Base-by-base conservation (phyloP, 805 yeast genomes). In the Jamesozyma gamospora region DNA sequence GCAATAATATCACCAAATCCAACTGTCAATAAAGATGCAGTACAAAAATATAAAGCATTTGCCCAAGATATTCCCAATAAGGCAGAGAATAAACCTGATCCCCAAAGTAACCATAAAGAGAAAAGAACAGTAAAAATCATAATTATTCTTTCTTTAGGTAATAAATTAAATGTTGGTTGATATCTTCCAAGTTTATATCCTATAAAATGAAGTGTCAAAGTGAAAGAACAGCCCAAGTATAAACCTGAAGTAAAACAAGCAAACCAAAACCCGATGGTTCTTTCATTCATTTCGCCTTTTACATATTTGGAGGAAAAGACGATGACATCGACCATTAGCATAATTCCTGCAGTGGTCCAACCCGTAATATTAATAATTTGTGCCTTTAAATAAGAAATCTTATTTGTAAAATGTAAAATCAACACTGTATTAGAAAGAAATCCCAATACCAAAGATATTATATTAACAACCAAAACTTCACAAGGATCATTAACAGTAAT, bases 1-100 rank as follows among this genome's bases (percentile, higher is more conserved):
- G 95, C 88, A 0, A 70, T 64, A 27, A 80, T 67, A 49, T 82
- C 92, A 29, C 95, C 95, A 14, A 79, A 65, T 0, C 96, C 96
- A 24, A 87, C 72, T 1, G 96, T 87, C 35, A 83, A 64, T 30
- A 81, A 63, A 0, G 94, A 77, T 1, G 82, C 86, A 10, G 74
- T 72, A 49, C 86, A 77, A 55, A 72, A 84, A 54, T 83, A 86
- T 34, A 84, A 55, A 0, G 83, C 76, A n/a, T 76, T 68, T 0
- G 87, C 86, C 53, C 71, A 82, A 1, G 70, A 64, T 9, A 75
- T 51, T 32, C 65, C 55, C 30, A 76, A 47, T 34, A 77, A 41
- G 4, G 60, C 50, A 1, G 74, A 64, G 48, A 76, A 77, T 49
- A 75, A 55, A 1, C 74, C 80, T 1, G 83, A 72, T 10, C 95